Conservation (phyloP, 495 filamentous ascomycete species). For the Annulohypoxylon stygium region DNA sequence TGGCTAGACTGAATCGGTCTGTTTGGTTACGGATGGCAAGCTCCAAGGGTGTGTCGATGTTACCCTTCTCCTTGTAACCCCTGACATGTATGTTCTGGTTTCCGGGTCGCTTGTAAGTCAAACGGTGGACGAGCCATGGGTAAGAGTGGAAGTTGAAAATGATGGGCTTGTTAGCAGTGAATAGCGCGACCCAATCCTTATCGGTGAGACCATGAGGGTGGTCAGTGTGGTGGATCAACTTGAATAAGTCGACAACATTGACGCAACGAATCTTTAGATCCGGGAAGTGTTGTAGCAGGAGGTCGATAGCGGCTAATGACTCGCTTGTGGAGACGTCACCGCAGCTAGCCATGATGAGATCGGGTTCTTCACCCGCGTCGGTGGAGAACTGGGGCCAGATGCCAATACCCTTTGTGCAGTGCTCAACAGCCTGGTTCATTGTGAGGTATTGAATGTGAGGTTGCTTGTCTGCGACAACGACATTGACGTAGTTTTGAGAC, state of each 20-base stretch:
- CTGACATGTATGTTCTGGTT: slow-evolving; percentile 74
- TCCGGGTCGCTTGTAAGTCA: slow-evolving; percentile 77
- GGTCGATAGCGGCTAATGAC: slow-evolving; percentile 74
- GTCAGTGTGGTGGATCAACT: slow-evolving; percentile 72
- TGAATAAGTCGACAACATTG: slow-evolving; percentile 82
- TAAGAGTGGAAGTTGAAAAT: slow-evolving; percentile 87
- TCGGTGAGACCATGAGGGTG: slow-evolving; percentile 77
- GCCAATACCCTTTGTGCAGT: slow-evolving; percentile 78
- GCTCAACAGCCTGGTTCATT: slow-evolving; percentile 74
- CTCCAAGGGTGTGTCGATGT: slow-evolving; percentile 81
- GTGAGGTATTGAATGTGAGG: slow-evolving; percentile 77
- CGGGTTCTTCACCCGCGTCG: slow-evolving; percentile 72
- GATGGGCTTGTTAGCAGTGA: slow-evolving; percentile 75
- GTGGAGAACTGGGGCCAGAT: slow-evolving; percentile 64
- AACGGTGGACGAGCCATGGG: slow-evolving; percentile 78
- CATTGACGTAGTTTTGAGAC: slow-evolving; percentile 80
- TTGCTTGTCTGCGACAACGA: slow-evolving; percentile 81
- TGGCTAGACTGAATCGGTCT: slow-evolving; percentile 77
- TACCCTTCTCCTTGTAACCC: slow-evolving; percentile 80
- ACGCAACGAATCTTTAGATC: slow-evolving; percentile 78
- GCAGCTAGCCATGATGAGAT: slow-evolving; percentile 77
- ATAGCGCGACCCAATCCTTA: slow-evolving; percentile 71
- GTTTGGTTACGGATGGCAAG: slow-evolving; percentile 78
- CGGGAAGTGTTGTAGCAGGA: slow-evolving; percentile 73
- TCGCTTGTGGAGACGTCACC: slow-evolving; percentile 80